Evolutionary conservation across 495 filamentous ascomycete species (phyloP), one percentile per base, ranked within the genome.

Genomic region (Monascus purpureus): DNA sequence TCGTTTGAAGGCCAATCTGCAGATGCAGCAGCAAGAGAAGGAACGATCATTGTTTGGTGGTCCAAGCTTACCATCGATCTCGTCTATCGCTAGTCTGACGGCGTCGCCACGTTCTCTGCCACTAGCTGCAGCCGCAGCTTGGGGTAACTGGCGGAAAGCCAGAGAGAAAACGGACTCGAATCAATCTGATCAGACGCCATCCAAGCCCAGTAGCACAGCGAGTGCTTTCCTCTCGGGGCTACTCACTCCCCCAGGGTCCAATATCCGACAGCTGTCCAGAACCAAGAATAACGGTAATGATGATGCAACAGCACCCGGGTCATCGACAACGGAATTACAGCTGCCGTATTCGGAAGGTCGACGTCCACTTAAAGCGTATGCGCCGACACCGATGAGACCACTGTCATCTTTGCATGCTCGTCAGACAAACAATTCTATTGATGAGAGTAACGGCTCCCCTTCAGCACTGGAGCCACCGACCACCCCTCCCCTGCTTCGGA

Each of bases 11-110:
- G 81, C 92, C 13, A 95, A 90, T 44, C 67, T 97, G 12, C 82
- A 96, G 51, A 97, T 97, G 90, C 86, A 96, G 46, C 82, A 82
- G 52, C 84, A 93, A 47, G 90, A 93, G 50, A 80, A 79, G 13
- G 92, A 96, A 46, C 64, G 80, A 33, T 69, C 79, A 4, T 41
- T 61, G 28, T 47, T 54, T 15, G 63, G 20, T 9, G 20, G 64
- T 9, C 59, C 65, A 25, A 35, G 48, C 11, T 65, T 70, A 31
- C 60, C 69, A 14, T 64, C 60, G 2, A 51, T 80, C 3, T 60
- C 68, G 9, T 68, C 61, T 13, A 55, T 77, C n/a, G 63, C 71
- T 7, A 70, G 66, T 32, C 58, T 84, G 16, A 72, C 80, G 25
- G 74, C 83, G 9, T 79, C 83, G 2, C 79, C 84, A 2, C 80